phyloP scores from a whole-genome alignment of 495 filamentous ascomycete genomes.

The Aspergillus sclerotiicarbonarius region DNA sequence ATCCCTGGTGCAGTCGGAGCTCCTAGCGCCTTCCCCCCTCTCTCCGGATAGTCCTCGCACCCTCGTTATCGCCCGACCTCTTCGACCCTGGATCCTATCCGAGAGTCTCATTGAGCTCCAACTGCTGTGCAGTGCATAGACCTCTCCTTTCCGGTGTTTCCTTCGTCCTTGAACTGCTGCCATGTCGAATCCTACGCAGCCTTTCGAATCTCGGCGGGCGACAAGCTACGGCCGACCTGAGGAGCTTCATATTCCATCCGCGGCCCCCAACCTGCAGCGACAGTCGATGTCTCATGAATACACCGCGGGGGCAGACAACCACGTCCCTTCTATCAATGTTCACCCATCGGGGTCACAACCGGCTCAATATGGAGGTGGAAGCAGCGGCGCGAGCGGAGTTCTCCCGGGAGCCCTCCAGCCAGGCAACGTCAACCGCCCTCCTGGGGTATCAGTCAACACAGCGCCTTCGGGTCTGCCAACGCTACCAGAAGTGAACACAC shows the following conservation, averaged over 20 bases:
- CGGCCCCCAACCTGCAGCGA: slow-evolving; percentile 42
- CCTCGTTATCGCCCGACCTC: background rate
- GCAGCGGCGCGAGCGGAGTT: slow-evolving; percentile 33
- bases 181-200: slow-evolving; percentile 47
- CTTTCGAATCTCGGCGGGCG: slow-evolving; percentile 55
- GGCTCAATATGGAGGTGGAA: slow-evolving; percentile 48
- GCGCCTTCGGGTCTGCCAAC: slow-evolving; percentile 68
- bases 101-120: background rate
- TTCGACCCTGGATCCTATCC: background rate
- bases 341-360: slow-evolving; percentile 62
- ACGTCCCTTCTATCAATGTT: slow-evolving; percentile 61
- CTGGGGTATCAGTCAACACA: slow-evolving; percentile 65
- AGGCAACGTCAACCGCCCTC: slow-evolving; percentile 59
- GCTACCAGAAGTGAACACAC: slow-evolving; percentile 59
- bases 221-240: slow-evolving; percentile 57
- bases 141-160: background rate
- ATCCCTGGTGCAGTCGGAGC: slow-evolving; percentile 49
- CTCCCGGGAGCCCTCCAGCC: slow-evolving; percentile 75
- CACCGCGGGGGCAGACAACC: slow-evolving; percentile 38
- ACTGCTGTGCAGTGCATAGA: background rate
- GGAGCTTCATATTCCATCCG: slow-evolving; percentile 75
- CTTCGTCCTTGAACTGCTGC: slow-evolving; percentile 6
- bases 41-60: slow-evolving; percentile 3
- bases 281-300: slow-evolving; percentile 55
- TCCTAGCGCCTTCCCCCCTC: slow-evolving; percentile 20